Base-by-base conservation (phyloP, 2,329 filamentous ascomycete species). In the Botryotinia narcissicola region DNA sequence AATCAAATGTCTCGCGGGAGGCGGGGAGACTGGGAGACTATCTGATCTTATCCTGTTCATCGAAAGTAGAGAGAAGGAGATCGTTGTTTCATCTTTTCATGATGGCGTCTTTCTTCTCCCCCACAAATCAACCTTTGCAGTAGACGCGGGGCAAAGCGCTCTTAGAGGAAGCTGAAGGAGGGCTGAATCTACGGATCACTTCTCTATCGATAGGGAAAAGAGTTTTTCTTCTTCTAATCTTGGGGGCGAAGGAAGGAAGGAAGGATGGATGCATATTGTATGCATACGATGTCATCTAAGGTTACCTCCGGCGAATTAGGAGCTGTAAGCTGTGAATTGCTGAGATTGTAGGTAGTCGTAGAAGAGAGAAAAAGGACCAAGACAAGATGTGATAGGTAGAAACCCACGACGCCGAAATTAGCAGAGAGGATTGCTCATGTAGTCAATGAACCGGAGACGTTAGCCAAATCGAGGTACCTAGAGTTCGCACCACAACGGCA, bases 81-180 rank as follows among this genome's bases (percentile, higher is more conserved):
- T 67, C 35, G 61, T 40, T 48, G 71, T 72, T 72, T 72, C 71
- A 72, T 69, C 22, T 63, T 54, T 68, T 61, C 40, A 40, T 54
- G 57, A 32, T 37, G 68, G 60, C 60, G 46, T 71, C 59, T 64
- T 64, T n/a, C 37, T 32, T 29, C 59, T 37, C 70, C 44, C 71
- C 71, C 71, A 72, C 71, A 72, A 67, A 20, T 72, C 70, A 40
- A 67, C 29, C 29, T 68, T 22, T 60, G 16, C 37, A 57, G 71
- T 69, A 72, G 71, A 72, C 71, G 71, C 71, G 71, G 71, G 63
- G 71, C 71, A 72, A 72, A 72, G 51, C 25, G 62, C 54, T 72
- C 25, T 59, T 61, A 51, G 32, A 72, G 71, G 42, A 72, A 72
- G 42, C 42, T 40, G 64, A 68, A 40, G 35, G 66, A 68, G 48